Percentiles rank a stretch among this genome's conserved stretches.
Conservation (phyloP, 345 rosid species). For the Arabis hirsuta region DNA sequence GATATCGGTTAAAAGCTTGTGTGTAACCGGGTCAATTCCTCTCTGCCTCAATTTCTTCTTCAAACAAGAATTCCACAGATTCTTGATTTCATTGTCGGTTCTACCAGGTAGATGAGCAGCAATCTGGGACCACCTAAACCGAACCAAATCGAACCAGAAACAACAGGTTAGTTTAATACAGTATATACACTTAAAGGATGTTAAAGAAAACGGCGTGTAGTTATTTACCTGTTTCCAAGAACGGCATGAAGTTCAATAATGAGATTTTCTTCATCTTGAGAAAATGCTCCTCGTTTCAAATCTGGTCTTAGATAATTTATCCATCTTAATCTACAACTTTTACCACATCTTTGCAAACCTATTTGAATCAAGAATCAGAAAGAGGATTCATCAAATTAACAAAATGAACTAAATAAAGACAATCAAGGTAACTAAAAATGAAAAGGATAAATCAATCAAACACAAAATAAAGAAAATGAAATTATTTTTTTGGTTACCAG, state of each 20-base stretch:
- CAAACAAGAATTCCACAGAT: constrained; percentile 65
- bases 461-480: neutral
- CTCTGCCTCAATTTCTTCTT: constrained; percentile 62
- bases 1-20: constrained; percentile 62
- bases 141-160: constrained; percentile 19
- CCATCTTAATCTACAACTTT: constrained; percentile 96
- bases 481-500: constrained; percentile 49
- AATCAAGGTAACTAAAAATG: too few relatives aligned
- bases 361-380: constrained; percentile 22
- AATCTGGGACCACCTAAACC: constrained; percentile 67
- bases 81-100: constrained; percentile 75
- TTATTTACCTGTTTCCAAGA: constrained; percentile 77
- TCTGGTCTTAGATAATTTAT: constrained; percentile 96
- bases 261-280: constrained; percentile 84
- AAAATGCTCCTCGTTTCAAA: constrained; percentile 96
- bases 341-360: constrained; percentile 98
- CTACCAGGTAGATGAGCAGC: constrained; percentile 74
- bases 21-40: constrained; percentile 71
- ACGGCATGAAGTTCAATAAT: constrained; percentile 91
- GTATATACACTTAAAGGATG: too few relatives aligned
- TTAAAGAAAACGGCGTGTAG: neutral
- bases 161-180: neutral
- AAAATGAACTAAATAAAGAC: too few relatives aligned
- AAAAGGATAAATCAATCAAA: neutral
- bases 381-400: neutral